Evolutionary conservation across 768 basidiomycete genomes (phyloP), one percentile per base, ranked within the genome.

Genomic region (Podaxis sp.): DNA sequence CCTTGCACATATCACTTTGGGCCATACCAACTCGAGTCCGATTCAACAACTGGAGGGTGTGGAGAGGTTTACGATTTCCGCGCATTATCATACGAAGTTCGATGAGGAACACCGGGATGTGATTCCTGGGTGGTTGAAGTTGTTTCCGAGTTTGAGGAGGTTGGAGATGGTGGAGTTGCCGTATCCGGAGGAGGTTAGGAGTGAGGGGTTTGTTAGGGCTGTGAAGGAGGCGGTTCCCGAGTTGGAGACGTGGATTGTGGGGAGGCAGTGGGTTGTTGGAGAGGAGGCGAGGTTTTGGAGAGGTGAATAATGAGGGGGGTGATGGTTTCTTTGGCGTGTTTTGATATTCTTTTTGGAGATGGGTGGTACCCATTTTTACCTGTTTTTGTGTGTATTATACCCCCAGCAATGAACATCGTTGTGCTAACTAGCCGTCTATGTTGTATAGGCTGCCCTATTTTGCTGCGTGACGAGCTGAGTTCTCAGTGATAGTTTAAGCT

Each of bases 141-240:
- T 60, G 40, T 60, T 60, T 30, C 51, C 59, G 40, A 40, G 28
- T 20, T 46, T 60, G 37, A 44, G 24, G 24, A 4, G 28, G 26
- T 54, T 60, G 51, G 51, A 54, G 50, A 50, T 60, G 37, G 8
- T 30, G 30, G 59, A 54, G 38, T 17, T 44, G 59, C 24, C 24
- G 20, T 15, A 30, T 40, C 37, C 51, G 1, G 52, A 53, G 10
- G 50, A 44, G 22, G 2, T 60, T 24, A 24, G 24, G 59, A 41
- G n/a, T 37, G 26, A 20, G 22, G 26, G 3, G 22, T 52, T 60
- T 30, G 22, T 52, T 2, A 30, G 20, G 17, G 28, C 24, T 13
- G 41, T 60, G 37, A 52, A 28, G 26, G 41, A 13, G n/a, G 11
- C 5, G 15, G 38, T 22, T 26, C 37, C 22, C 17, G n/a, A 15